Base-by-base conservation (phyloP, 1,284 basidiomycete genomes). In the Wolfiporia cocos region DNA sequence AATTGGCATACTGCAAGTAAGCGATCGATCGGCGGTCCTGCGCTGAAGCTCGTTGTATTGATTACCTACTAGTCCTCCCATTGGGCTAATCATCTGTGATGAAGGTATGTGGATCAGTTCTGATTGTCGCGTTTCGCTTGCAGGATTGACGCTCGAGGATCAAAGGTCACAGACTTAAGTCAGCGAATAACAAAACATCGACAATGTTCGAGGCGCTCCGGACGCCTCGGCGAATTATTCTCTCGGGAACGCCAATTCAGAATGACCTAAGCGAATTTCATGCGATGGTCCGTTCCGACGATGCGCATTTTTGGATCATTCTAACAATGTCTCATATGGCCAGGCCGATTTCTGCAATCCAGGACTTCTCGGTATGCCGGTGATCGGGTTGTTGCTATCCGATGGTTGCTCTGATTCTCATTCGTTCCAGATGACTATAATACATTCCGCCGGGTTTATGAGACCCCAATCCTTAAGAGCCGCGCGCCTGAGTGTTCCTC, bases 161-260 rank as follows among this genome's bases (percentile, higher is more conserved):
- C n/a, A n/a, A 43, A 89, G 92, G 94, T 1, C 96, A 99, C 63
- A 76, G 95, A 20, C 72, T 99, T 28, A 99, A 98, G 59, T 93
- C 92, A 12, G 84, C 89, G 3, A 85, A 81, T 48, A 93, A 89
- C 56, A 96, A 98, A 68, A 97, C 93, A 0, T 88, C 87, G 1
- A 76, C 75, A 39, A 90, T 92, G 79, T 95, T 98, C 57, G 82
- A 89, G 48, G 74, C 77, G 12, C 68, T 99, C 29, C 70, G 69
- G 41, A 92, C 89, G 1, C 73, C 73, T 4, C 71, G 89, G 19
- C 71, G 91, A 33, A 75, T 93, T 46, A 95, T 99, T 39, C 70
- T 99, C 3, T 95, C 94, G 0, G 96, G 96, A 15, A 99, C 96
- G 2, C 96, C 96, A 1, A 92, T 99, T 34, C 92, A 99, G 64